Percentiles rank a stretch among this genome's conserved stretches.
These are phyloP conservation scores for Cyclocybe cylindracea DNA, from an alignment of 768 basidiomycete species.

Conservation along the genomic window DNA sequence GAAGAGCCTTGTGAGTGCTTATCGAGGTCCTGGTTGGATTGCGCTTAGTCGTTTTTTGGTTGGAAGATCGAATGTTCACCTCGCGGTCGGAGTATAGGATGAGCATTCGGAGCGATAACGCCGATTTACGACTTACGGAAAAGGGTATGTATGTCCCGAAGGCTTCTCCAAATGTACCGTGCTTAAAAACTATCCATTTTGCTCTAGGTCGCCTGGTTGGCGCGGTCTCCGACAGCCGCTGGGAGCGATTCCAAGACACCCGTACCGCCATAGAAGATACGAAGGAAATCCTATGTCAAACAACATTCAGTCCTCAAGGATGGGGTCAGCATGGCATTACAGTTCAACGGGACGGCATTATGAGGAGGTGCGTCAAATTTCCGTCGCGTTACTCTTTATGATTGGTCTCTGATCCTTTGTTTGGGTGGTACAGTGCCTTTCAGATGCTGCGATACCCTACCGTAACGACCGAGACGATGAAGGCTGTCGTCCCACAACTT, in stretches of 20 bases:
- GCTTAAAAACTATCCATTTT: neutral
- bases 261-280: constrained; percentile 34
- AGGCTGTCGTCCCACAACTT: constrained; percentile 49
- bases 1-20: constrained; percentile 81
- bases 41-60: constrained; percentile 1
- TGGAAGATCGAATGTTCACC: constrained; percentile 89
- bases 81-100: constrained; percentile 89
- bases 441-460: constrained; percentile 67
- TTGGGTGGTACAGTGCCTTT: constrained; percentile 56
- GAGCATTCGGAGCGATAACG: constrained; percentile 87
- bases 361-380: constrained; percentile 35
- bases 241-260: constrained; percentile 36
- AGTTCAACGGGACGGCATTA: constrained; percentile 46
- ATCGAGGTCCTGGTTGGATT: neutral
- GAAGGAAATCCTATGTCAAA: constrained; percentile 34
- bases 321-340: constrained; percentile 43
- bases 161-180: neutral
- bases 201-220: constrained; percentile 41
- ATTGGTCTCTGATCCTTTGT: neutral
- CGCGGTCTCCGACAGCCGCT: constrained; percentile 46
- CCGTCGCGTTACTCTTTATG: neutral
- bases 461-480: constrained; percentile 45
- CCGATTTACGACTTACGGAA: constrained; percentile 79
- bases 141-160: constrained; percentile 47
- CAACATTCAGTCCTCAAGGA: constrained; percentile 44